Base-by-base conservation (phyloP, 495 filamentous ascomycete species). In the Aspergillus heteromorphus region DNA sequence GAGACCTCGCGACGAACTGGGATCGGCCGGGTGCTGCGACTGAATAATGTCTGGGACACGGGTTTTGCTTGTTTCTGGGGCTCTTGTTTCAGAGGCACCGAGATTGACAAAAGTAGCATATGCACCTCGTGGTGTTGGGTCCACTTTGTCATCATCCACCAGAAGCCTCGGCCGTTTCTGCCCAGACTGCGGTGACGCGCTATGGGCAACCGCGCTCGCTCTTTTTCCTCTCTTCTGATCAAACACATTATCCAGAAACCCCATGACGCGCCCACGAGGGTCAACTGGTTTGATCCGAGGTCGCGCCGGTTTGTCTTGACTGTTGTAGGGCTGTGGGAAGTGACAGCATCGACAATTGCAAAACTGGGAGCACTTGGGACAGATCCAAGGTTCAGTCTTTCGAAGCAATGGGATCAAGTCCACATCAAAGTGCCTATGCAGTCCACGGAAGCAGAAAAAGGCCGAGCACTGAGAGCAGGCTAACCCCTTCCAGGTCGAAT, bases 321-420 rank as follows among this genome's bases (percentile, higher is more conserved):
- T 58, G n/a, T 54, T 40, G 42, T 64, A 64, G 20, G 55, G 61
- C 2, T 55, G 45, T 14, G 40, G 9, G 38, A 58, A 58, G 47
- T 57, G 61, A 34, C 61, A 64, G 27, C 55, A 60, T 19, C 57
- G 57, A 17, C 61, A 64, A 29, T 61, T 64, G 53, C 61, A 64
- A 7, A 52, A 20, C 19, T 58, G 55, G 1, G 50, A 54, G 40
- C 57, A 64, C 49, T 64, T 64, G 1, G 55, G 58, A 17, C 61
- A 64, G 10, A 16, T 2, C 61, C 61, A 64, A 8, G 52, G 19
- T 0, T 56, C 41, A 1, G 18, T 13, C 8, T 48, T 42, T 25
- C 58, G 51, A 9, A 64, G 36, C 16, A 58, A 54, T 4, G 45
- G 13, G 10, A 60, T 49, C 4, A 61, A 30, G 13, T 64, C 57